Evolutionary conservation across 306 rosid genomes (phyloP), one percentile per base, ranked within the genome.

Genomic region (Fagus crenata): DNA sequence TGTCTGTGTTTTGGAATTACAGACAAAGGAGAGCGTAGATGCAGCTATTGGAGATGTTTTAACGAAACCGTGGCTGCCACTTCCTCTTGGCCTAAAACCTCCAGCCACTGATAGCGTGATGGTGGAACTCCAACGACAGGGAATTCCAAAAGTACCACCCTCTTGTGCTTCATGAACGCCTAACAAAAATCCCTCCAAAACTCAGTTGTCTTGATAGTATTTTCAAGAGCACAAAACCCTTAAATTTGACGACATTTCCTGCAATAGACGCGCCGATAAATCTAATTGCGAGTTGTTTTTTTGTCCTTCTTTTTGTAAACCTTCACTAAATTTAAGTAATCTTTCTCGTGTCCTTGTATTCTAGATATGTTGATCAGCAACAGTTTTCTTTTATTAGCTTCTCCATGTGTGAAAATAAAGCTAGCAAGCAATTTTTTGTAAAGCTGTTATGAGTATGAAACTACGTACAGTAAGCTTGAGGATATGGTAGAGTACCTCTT

Each of bases 11-110:
- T n/a, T 22, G 28, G 28, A 22, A 28, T 64, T 8, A 53, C 92
- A 94, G 98, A 87, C 98, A 49, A 90, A 92, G 75, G 98, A 95
- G 83, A 88, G 97, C 80, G 75, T 95, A 75, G 98, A 95, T 81
- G 90, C 89, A 82, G 96, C 93, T 4, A 84, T 95, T 65, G 96
- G 90, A 84, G 98, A 92, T 73, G 96, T 85, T 73, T 77, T 95
- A 80, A 81, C 90, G 65, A 90, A 89, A 77, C 98, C 98, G 60
- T 88, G 97, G 98, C 81, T 88, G 68, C 97, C 97, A 1, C 93
- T 95, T 40, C 97, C 98, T 42, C 87, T 95, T 46, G 96, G 98
- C 53, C 86, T 95, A 1, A 95, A 89, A 54, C 92, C 97, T 67
- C 98, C 98, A 15, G 86, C 87, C 0, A 72, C 84, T 61, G 97